Conservation (phyloP, 495 filamentous ascomycete species). For the Neurospora hispaniola region DNA sequence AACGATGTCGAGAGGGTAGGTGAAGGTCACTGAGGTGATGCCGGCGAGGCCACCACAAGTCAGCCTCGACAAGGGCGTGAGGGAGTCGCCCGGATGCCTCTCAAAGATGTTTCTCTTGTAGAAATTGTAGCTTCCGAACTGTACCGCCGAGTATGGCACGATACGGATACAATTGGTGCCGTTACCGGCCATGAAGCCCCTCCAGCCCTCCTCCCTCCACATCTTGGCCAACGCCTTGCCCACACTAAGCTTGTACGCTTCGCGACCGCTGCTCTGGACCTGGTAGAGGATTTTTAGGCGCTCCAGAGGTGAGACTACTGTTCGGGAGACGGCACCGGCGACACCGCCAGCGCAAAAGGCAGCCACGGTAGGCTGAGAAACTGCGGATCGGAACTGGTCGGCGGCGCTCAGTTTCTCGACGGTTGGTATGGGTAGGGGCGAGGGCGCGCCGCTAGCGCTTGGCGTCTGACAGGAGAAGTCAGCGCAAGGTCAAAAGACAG, state of each 20-base stretch:
- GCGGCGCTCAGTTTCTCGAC: constrained; percentile 6
- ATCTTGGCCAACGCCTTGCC: constrained; percentile 85
- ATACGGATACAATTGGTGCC: constrained; percentile 98
- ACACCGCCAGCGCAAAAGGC: constrained; percentile 95
- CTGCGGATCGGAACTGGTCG: constrained; percentile 30
- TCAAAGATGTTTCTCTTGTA: constrained; percentile 89
- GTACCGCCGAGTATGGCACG: constrained; percentile 93
- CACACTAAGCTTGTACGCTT: constrained; percentile 85
- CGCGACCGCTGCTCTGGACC: constrained; percentile 80
- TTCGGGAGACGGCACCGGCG: constrained; percentile 92
- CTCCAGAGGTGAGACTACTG: constrained; percentile 91
- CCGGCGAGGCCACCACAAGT: constrained; percentile 82
- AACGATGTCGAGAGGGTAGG: constrained; percentile 87
- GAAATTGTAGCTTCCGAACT: constrained; percentile 95
- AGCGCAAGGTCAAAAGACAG: not conserved
- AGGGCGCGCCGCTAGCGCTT: constrained; percentile 17
- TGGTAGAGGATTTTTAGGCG: constrained; percentile 96
- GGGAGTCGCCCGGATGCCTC: constrained; percentile 51
- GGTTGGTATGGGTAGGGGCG: constrained; percentile 1
- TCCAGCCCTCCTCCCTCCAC: constrained; percentile 93
- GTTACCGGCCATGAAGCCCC: constrained; percentile 92
- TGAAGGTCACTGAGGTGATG: constrained; percentile 77
- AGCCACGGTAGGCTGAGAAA: constrained; percentile 72
- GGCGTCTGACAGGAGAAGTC: not conserved
- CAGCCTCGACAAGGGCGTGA: constrained; percentile 60